Evolutionary conservation across 306 rosid species (phyloP).

Genomic region (Heteromeles arbutifolia): DNA sequence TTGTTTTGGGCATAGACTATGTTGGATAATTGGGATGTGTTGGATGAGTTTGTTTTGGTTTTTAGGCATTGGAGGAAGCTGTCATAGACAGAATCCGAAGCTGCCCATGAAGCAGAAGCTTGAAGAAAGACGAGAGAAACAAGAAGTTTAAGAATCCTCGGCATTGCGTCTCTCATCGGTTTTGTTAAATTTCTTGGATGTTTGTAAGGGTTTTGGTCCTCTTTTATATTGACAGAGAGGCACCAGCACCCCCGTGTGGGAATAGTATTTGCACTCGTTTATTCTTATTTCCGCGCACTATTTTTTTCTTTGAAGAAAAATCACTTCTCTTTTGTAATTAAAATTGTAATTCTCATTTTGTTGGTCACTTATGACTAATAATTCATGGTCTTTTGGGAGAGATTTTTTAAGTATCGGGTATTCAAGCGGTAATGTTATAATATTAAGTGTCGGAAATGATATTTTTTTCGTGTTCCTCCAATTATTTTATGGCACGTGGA

Average conservation of each 20-base stretch:
- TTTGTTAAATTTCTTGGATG: not conserved
- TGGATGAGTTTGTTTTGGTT: constrained; percentile 20
- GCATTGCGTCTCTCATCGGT: not conserved
- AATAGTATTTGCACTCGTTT: not conserved
- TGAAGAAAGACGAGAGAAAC: constrained; percentile 18
- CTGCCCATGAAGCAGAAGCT: constrained; percentile 19
- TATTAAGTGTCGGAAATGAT: no score
- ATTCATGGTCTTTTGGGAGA: no score
- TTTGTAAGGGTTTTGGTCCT: not conserved
- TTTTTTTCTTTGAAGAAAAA: no score
- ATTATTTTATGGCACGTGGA: no score
- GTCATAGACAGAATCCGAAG: constrained; percentile 32
- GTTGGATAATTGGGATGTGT: constrained; percentile 18
- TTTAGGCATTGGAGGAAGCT: constrained; percentile 49
- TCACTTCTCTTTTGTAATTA: no score
- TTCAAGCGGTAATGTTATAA: no score
- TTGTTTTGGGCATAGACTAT: constrained; percentile 30
- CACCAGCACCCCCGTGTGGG: not conserved
- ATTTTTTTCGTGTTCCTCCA: no score
- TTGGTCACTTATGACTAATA: no score
- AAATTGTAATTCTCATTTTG: no score
- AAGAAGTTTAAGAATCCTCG: constrained; percentile 7
- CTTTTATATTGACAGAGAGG: not conserved
- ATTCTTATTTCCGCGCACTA: no score
- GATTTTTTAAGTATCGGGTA: no score